phyloP scores from a whole-genome alignment of 805 yeast species.

The Blastobotrys robertii region DNA sequence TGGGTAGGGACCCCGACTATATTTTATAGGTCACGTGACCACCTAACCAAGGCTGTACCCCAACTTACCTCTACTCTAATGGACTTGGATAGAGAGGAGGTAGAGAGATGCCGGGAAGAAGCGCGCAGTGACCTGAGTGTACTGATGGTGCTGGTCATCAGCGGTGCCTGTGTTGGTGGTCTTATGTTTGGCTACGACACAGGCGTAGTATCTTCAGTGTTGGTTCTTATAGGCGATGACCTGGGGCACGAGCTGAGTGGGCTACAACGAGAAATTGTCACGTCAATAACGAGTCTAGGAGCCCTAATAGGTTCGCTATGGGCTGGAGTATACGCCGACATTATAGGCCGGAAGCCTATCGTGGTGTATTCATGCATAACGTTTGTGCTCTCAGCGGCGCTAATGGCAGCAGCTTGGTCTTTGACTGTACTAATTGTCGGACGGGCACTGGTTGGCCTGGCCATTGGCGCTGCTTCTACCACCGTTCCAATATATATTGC shows the following conservation, averaged over 20 bases:
- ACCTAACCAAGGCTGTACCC: background rate
- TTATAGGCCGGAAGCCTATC: conserved; percentile 74
- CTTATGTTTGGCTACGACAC: conserved; percentile 81
- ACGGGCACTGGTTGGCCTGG: conserved; percentile 56
- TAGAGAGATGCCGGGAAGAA: background rate
- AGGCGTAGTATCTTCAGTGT: conserved; percentile 88
- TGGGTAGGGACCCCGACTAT: no score
- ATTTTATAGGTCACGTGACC: background rate
- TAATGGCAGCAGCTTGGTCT: conserved; percentile 71
- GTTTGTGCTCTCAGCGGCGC: conserved; percentile 71
- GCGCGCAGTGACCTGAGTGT: no score
- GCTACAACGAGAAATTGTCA: conserved; percentile 80
- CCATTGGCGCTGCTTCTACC: conserved; percentile 64
- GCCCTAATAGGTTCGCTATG: conserved; percentile 71
- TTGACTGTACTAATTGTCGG: conserved; percentile 89
- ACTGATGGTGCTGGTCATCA: conserved; percentile 4
- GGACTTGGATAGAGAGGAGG: background rate
- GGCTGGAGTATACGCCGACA: conserved; percentile 78
- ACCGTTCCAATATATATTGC: conserved; percentile 51
- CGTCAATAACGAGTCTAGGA: conserved; percentile 91
- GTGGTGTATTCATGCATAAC: conserved; percentile 71
- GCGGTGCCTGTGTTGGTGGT: conserved; percentile 70
- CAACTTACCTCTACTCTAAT: background rate
- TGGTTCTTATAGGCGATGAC: conserved; percentile 74
- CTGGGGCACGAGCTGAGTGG: conserved; percentile 47